A percentile compares a stretch with the other conserved stretches of the same genome.
phyloP scores from a whole-genome alignment of 2,329 filamentous ascomycete genomes.

The Paecilomyces fulvus region DNA sequence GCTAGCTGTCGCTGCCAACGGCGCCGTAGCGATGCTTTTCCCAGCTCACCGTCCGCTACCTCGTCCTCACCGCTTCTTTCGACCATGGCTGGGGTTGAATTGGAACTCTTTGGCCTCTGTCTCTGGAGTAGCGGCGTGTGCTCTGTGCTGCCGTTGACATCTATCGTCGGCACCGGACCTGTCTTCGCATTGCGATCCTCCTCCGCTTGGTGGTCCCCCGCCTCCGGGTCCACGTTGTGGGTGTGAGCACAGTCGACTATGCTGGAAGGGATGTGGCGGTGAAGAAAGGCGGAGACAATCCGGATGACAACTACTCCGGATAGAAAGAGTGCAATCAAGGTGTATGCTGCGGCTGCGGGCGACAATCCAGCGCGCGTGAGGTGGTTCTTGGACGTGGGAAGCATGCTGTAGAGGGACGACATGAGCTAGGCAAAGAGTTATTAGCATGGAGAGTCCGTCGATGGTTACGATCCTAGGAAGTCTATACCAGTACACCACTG shows the following conservation, averaged over 20 bases:
- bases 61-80: conserved; percentile 6
- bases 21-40: conserved; percentile 25
- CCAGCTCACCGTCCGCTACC: conserved; percentile 9
- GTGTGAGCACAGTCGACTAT: conserved; percentile 42
- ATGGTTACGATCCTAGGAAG: neutral
- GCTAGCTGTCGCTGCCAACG: conserved; percentile 35
- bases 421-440: conserved; percentile 56
- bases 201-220: conserved; percentile 16
- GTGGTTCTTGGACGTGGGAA: conserved; percentile 76
- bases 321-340: conserved; percentile 39
- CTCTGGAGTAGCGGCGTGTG: conserved; percentile 21
- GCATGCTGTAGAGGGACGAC: conserved; percentile 85
- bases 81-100: conserved; percentile 15
- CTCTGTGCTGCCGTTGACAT: conserved; percentile 15
- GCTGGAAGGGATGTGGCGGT: conserved; percentile 41
- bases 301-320: conserved; percentile 40
- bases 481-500: conserved; percentile 85
- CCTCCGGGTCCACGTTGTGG: conserved; percentile 31
- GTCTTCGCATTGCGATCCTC: neutral
- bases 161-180: neutral
- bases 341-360: conserved; percentile 53
- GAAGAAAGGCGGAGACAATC: conserved; percentile 36
- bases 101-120: conserved; percentile 6
- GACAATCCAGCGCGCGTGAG: conserved; percentile 60
- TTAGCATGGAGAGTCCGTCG: neutral